phyloP scores from a whole-genome alignment of 2,329 filamentous ascomycete species.

The Talaromyces islandicus region DNA sequence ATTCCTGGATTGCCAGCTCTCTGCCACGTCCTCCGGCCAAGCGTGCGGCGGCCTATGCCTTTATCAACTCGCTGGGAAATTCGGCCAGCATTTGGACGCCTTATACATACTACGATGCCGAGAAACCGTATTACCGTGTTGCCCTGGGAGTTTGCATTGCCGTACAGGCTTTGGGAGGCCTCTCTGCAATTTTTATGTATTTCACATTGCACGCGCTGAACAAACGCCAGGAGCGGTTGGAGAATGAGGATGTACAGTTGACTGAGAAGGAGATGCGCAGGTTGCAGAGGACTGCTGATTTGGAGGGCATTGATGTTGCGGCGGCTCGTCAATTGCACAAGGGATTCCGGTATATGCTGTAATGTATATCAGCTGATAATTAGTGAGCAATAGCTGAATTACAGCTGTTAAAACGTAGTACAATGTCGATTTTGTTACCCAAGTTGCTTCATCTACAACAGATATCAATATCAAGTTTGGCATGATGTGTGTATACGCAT shows the following conservation, averaged over 20 bases:
- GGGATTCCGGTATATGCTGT: not conserved
- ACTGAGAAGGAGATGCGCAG: not conserved
- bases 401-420: too few species aligned
- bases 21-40: slow-evolving; percentile 51
- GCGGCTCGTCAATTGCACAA: not conserved
- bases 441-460: too few species aligned
- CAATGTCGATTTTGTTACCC: too few species aligned
- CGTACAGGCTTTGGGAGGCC: slow-evolving; percentile 29
- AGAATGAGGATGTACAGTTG: not conserved
- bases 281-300: not conserved
- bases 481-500: too few species aligned
- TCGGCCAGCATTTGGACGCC: slow-evolving; percentile 48
- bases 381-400: too few species aligned
- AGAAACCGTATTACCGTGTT: slow-evolving; percentile 34
- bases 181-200: slow-evolving; percentile 32
- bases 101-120: slow-evolving; percentile 40
- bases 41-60: slow-evolving; percentile 49
- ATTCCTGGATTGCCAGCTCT: slow-evolving; percentile 46
- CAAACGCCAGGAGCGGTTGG: not conserved
- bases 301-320: not conserved
- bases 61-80: slow-evolving; percentile 52
- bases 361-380: not conserved
- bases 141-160: slow-evolving; percentile 40
- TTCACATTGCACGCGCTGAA: slow-evolving; percentile 26
- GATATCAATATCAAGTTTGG: too few species aligned